Base-by-base conservation (phyloP, 2,329 filamentous ascomycete species). In the Sporothrix brunneoviolacea region DNA sequence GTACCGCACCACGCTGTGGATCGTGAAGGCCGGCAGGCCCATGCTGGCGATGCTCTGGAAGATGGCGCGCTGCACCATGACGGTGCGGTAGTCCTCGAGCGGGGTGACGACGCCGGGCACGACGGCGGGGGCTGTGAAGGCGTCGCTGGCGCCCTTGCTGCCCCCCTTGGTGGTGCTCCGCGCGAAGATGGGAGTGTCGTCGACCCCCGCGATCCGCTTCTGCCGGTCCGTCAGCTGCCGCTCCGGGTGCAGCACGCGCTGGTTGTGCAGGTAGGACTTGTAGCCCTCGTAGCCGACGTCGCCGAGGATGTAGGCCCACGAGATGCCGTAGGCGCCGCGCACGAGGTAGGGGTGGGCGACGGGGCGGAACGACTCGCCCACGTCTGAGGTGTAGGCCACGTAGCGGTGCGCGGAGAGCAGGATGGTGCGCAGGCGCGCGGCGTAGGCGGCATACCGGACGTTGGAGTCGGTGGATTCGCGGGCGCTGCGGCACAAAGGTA, bases 271-370 rank as follows among this genome's bases (percentile, higher is more conserved):
- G 66, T 96, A 97, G 8, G 91, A 85, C 65, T 96, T 95, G 74
- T 95, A 97, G 6, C 93, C 91, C 68, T 98, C 93, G 64, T 96
- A 84, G 30, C 79, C 77, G 42, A 97, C 91, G 63, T 98, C 93
- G 43, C 93, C 91, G 13, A 90, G 68, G 19, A 98, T 79, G 63
- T 98, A 98, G 10, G 86, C 75, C 93, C 93, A 97, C 2, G 88
- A 95, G 37, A 98, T 74, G 43, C 81, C 91, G 64, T 98, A 98
- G 6, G 93, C 93, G 42, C 80, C 74, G 53, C 84, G 80, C 10
- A 98, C 86, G 3, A 94, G 70, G 61, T 77, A 83, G 0, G 90
- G 91, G 64, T 96, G 91, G 4, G 91, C 91, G 35, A 98, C 79
- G 0, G 93, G 93, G 2, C 93, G 82, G 70, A 98, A 98, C 0